Conservation (phyloP, 495 filamentous ascomycete species). For the Penicillium longicatenatum region DNA sequence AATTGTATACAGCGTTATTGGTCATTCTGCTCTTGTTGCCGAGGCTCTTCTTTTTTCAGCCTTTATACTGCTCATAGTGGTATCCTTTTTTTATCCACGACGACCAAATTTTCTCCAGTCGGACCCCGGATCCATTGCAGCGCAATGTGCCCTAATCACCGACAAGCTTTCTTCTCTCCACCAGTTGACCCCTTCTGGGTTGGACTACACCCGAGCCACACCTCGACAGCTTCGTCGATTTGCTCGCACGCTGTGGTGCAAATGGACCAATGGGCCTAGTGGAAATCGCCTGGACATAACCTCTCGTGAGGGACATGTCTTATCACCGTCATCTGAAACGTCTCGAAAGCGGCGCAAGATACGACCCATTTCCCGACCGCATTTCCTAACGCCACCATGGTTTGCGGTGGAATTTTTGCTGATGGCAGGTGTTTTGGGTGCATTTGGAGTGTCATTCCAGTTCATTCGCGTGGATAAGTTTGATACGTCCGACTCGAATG, state of each 20-base stretch:
- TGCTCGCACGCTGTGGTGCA: constrained; percentile 20
- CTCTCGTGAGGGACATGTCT: neutral
- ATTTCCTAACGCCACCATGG: constrained; percentile 27
- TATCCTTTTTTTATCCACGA: constrained; percentile 12
- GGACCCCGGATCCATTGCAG: constrained; percentile 23
- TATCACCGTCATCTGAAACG: neutral
- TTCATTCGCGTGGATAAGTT: constrained; percentile 16
- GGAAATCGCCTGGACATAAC: constrained; percentile 17
- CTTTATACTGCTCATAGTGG: neutral
- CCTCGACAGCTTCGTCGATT: constrained; percentile 26
- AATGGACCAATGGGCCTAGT: constrained; percentile 12
- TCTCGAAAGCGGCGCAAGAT: neutral
- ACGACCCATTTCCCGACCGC: constrained; percentile 22
- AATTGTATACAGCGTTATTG: constrained; percentile 7
- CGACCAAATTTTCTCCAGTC: constrained; percentile 17
- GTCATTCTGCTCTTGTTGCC: constrained; percentile 13
- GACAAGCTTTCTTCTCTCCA: constrained; percentile 12
- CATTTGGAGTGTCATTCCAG: constrained; percentile 18
- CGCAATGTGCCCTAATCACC: constrained; percentile 22
- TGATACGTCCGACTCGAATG: constrained; percentile 6
- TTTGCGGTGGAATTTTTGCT: constrained; percentile 25
- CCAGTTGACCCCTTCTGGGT: constrained; percentile 6
- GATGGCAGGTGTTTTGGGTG: constrained; percentile 11
- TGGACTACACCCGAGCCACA: constrained; percentile 14
- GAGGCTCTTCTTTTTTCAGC: constrained; percentile 16